Evolutionary conservation across 805 yeast species (phyloP).

Genomic region (Candida rishiriensis): DNA sequence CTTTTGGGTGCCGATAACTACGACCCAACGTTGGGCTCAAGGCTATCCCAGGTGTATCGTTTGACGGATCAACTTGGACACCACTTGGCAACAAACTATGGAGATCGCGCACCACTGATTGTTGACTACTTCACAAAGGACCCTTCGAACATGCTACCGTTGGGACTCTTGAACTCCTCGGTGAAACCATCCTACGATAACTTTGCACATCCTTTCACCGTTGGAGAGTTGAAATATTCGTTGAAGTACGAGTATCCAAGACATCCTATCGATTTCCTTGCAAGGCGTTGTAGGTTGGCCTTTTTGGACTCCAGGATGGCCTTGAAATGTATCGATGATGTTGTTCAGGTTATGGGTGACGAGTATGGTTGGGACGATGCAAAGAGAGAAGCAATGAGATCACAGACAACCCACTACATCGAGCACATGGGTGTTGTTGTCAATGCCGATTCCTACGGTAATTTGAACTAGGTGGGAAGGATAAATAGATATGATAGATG

Average conservation of each 20-base stretch:
- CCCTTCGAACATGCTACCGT: constrained; percentile 56
- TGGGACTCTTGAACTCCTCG: constrained; percentile 37
- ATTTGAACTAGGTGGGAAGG: background rate
- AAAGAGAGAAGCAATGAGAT: constrained; percentile 49
- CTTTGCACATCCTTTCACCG: constrained; percentile 79
- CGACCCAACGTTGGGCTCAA: constrained; percentile 66
- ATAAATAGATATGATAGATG: background rate
- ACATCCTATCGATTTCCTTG: constrained; percentile 84
- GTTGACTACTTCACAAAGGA: constrained; percentile 51
- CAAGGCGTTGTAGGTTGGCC: constrained; percentile 91
- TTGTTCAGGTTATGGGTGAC: constrained; percentile 77
- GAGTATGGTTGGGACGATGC: constrained; percentile 70
- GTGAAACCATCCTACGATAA: constrained; percentile 33
- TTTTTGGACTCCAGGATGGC: constrained; percentile 88
- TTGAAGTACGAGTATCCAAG: constrained; percentile 79
- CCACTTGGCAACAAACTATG: constrained; percentile 83
- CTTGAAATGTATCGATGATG: constrained; percentile 71
- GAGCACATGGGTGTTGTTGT: constrained; percentile 52
- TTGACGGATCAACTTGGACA: constrained; percentile 71
- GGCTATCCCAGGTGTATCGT: constrained; percentile 74
- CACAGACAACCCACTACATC: constrained; percentile 51
- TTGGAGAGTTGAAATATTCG: constrained; percentile 85
- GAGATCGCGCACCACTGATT: constrained; percentile 80
- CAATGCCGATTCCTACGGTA: constrained; percentile 23
- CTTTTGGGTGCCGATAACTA: constrained; percentile 81